Conservation (phyloP, 345 rosid genomes). For the Linum lewisii region DNA sequence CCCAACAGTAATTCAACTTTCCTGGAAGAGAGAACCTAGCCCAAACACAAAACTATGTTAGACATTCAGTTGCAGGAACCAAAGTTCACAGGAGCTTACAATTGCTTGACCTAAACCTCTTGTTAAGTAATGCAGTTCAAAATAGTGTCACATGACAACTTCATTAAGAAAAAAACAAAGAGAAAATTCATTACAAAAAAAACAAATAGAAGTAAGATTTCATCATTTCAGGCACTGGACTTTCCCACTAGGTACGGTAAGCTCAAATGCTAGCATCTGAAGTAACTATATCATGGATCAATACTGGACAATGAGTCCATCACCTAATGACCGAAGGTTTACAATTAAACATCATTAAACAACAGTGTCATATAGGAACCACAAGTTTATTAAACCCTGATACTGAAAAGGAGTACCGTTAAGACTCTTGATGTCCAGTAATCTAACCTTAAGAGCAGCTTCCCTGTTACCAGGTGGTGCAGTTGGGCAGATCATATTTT, state of each 20-base stretch:
- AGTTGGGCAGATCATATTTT: constrained; percentile 60
- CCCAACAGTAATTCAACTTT: constrained; percentile 67
- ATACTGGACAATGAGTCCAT: too few species aligned
- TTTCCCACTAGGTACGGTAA: too few species aligned
- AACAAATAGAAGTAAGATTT: too few species aligned
- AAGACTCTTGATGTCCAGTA: background rate
- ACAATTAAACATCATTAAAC: background rate
- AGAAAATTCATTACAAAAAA: background rate
- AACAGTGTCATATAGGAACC: background rate
- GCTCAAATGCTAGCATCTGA: too few species aligned
- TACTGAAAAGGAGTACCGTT: too few species aligned
- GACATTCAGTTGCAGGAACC: background rate
- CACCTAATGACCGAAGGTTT: too few species aligned
- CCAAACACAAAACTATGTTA: constrained; percentile 10
- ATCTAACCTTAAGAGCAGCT: constrained; percentile 67
- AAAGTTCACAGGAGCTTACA: background rate
- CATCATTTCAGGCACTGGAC: too few species aligned
- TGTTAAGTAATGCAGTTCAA: background rate
- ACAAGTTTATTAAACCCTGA: background rate
- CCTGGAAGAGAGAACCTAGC: constrained; percentile 70
- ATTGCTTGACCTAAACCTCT: too few species aligned
- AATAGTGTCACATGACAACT: background rate
- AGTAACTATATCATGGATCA: too few species aligned
- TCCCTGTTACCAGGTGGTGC: constrained; percentile 89
- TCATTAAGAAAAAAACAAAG: constrained; percentile 3